Conservation (phyloP, 2,329 filamentous ascomycete genomes). For the Talaromyces marneffei region DNA sequence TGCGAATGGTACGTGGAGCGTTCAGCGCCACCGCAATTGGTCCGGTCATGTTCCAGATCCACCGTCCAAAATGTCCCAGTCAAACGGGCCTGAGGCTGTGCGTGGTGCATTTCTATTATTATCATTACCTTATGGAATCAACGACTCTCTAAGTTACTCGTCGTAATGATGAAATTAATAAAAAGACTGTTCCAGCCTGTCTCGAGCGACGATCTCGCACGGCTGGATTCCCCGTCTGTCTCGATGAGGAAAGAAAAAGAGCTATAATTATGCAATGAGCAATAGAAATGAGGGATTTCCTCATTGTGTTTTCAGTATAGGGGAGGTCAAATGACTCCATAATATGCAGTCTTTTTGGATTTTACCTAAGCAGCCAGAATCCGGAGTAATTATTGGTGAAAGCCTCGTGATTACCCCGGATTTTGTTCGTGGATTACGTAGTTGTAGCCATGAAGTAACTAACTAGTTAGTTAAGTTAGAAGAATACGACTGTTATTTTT, state of each 20-base stretch:
- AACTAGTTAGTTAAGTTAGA: neutral
- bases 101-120: slow-evolving; percentile 7
- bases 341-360: neutral
- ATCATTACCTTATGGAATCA: slow-evolving; percentile 4
- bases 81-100: slow-evolving; percentile 7
- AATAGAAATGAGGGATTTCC: slow-evolving; percentile 3
- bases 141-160: too few species aligned
- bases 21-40: slow-evolving; percentile 8
- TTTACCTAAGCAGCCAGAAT: neutral
- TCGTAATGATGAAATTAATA: neutral
- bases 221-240: too few species aligned
- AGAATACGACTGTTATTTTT: too few species aligned
- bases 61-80: neutral
- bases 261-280: neutral
- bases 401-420: neutral
- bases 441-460: neutral
- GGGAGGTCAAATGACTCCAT: neutral
- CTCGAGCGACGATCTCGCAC: slow-evolving; percentile 10
- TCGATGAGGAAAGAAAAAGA: neutral
- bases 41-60: neutral
- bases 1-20: neutral
- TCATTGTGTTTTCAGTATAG: neutral
- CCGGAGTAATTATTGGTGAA: neutral
- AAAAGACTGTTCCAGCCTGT: slow-evolving; percentile 8
- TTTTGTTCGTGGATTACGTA: slow-evolving; percentile 3